Evolutionary conservation across 1,139 yeast species (phyloP).

Genomic region (Yamadazyma epiphylla): DNA sequence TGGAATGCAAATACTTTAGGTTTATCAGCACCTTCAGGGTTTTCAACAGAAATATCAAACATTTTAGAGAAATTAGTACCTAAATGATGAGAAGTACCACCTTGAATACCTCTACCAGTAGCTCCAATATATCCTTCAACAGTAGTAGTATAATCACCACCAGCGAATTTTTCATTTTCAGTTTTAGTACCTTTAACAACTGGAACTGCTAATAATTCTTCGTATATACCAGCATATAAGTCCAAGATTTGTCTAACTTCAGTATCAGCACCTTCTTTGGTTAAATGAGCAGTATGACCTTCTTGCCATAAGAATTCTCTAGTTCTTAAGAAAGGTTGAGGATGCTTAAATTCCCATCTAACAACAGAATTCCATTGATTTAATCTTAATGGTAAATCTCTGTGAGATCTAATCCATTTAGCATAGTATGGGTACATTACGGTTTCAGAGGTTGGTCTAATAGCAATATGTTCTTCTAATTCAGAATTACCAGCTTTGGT

Average conservation of each 20-base stretch:
- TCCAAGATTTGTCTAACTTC: conserved; percentile 89
- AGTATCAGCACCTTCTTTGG: conserved; percentile 69
- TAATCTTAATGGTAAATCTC: conserved; percentile 92
- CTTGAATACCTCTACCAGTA: conserved; percentile 99
- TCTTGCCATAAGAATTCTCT: conserved; percentile 99
- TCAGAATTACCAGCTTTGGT: conserved; percentile 93
- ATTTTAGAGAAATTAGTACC: conserved; percentile 98
- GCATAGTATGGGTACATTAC: conserved; percentile 99
- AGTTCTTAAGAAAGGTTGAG: conserved; percentile 98
- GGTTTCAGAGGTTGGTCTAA: conserved; percentile 98
- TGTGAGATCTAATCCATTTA: conserved; percentile 97
- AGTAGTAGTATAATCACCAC: conserved; percentile 94
- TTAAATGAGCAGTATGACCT: conserved; percentile 97
- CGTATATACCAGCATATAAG: conserved; percentile 79
- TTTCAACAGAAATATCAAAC: conserved; percentile 94
- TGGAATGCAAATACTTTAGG: conserved; percentile 89
- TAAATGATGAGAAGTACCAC: conserved; percentile 96
- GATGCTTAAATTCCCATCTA: conserved; percentile 99
- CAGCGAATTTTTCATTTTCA: conserved; percentile 97
- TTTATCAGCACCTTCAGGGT: conserved; percentile 85
- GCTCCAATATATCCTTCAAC: conserved; percentile 96
- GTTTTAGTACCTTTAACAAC: conserved; percentile 94
- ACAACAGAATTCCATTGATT: conserved; percentile 99
- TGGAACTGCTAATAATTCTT: conserved; percentile 94
- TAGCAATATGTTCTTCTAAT: conserved; percentile 96